phyloP scores from a whole-genome alignment of 306 rosid species.

The Benincasa hispida region DNA sequence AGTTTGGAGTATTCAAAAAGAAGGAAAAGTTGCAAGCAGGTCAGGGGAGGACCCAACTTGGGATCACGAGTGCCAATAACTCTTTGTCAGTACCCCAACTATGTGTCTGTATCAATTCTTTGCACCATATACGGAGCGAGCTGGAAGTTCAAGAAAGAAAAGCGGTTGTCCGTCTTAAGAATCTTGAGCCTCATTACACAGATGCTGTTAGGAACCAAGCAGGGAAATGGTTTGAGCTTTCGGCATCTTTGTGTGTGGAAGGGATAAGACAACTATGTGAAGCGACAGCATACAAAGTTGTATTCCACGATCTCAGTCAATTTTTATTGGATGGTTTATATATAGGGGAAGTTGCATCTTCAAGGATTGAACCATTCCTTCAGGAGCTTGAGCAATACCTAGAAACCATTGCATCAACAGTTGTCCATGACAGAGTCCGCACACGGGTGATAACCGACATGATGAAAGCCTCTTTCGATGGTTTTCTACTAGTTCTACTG shows the following conservation, averaged over 20 bases:
- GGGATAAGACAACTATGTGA: constrained; percentile 68
- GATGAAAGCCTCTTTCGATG: constrained; percentile 83
- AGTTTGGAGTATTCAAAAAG: constrained; percentile 57
- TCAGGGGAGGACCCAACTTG: constrained; percentile 51
- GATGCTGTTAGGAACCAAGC: constrained; percentile 23
- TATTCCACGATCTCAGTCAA: constrained; percentile 55
- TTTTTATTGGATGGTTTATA: constrained; percentile 77
- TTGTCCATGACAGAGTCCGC: constrained; percentile 67
- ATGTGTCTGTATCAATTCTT: constrained; percentile 68
- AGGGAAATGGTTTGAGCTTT: constrained; percentile 53
- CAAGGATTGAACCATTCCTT: constrained; percentile 74
- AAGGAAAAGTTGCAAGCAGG: constrained; percentile 47
- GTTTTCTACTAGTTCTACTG: constrained; percentile 63
- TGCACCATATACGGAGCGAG: constrained; percentile 73
- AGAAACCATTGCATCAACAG: constrained; percentile 76
- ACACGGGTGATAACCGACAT: constrained; percentile 74
- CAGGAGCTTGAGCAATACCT: constrained; percentile 72
- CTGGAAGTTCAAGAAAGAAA: constrained; percentile 61
- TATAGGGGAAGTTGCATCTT: constrained; percentile 43
- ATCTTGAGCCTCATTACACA: constrained; percentile 21
- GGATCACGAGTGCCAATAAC: constrained; percentile 32
- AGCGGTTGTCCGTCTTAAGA: constrained; percentile 44
- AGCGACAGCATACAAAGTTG: constrained; percentile 53
- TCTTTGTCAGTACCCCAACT: constrained; percentile 53
- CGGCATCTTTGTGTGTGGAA: constrained; percentile 53